Conservation (phyloP, 805 yeast genomes). For the Lipomyces chichibuensis region DNA sequence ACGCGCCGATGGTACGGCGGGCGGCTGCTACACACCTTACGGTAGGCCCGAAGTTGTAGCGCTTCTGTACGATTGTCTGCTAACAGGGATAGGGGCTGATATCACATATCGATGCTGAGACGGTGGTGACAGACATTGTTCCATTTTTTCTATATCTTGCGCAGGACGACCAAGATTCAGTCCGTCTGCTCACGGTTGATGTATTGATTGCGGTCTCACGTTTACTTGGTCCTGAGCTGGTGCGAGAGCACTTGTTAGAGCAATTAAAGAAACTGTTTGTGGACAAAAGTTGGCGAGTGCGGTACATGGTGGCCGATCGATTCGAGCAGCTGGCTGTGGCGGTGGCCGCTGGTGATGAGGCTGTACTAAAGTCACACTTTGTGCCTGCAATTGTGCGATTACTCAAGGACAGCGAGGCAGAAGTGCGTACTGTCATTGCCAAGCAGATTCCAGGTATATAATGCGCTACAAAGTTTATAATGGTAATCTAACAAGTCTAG, state of each 20-base stretch:
- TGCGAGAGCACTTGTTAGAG: constrained; percentile 39
- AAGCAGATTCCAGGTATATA: constrained; percentile 69
- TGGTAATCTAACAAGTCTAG: constrained; percentile 23
- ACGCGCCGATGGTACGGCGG: constrained; percentile 97
- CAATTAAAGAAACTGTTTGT: constrained; percentile 69
- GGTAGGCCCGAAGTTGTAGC: not conserved
- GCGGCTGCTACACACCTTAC: constrained; percentile 80
- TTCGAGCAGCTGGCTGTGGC: constrained; percentile 72
- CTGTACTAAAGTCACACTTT: constrained; percentile 52
- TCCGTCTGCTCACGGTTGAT: constrained; percentile 85
- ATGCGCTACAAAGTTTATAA: constrained; percentile 49
- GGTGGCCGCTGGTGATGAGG: constrained; percentile 55
- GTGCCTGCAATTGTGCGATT: constrained; percentile 73
- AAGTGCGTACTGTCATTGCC: constrained; percentile 92
- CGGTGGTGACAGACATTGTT: constrained; percentile 32
- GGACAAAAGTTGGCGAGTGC: constrained; percentile 97
- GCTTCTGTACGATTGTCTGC: not conserved
- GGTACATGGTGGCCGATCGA: constrained; percentile 97
- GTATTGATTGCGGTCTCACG: constrained; percentile 77
- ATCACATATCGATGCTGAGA: constrained; percentile 26
- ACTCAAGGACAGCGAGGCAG: constrained; percentile 93
- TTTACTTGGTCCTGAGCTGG: constrained; percentile 37
- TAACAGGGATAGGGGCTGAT: constrained; percentile 10
- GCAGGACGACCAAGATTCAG: constrained; percentile 91
- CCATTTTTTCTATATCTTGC: constrained; percentile 45